Evolutionary conservation across 108 stramenopile genomes (phyloP).

Genomic region (Pseudonitzschia pungens): DNA sequence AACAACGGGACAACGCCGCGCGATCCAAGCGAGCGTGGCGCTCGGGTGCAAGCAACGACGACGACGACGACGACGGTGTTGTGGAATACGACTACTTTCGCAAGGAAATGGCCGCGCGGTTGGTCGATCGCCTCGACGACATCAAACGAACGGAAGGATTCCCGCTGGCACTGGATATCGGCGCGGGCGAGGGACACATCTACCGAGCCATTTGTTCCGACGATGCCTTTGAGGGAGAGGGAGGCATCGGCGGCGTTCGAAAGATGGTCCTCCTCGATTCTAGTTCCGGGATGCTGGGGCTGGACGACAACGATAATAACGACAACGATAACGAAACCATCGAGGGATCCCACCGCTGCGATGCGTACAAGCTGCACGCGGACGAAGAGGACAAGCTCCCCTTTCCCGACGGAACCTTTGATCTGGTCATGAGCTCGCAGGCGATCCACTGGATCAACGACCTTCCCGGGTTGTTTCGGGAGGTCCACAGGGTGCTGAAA

Average conservation of each 20-base stretch:
- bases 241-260: conserved; percentile 82
- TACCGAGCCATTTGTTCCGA: conserved; percentile 63
- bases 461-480: conserved; percentile 73
- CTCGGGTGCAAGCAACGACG: not conserved
- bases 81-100: conserved; percentile 81
- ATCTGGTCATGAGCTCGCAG: conserved; percentile 87
- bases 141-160: conserved; percentile 75
- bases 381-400: conserved; percentile 74
- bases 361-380: conserved; percentile 58
- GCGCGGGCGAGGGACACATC: conserved; percentile 65
- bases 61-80: conserved; percentile 23
- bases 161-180: conserved; percentile 80
- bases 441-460: conserved; percentile 96
- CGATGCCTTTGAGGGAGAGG: conserved; percentile 51
- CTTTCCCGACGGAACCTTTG: conserved; percentile 92
- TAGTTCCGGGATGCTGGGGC: conserved; percentile 60
- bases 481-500: conserved; percentile 81
- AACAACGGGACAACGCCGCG: conserved; percentile 69
- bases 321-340: conserved; percentile 15
- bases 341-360: conserved; percentile 46
- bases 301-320: conserved; percentile 40
- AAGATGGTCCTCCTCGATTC: conserved; percentile 83
- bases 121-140: conserved; percentile 87
- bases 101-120: conserved; percentile 64
- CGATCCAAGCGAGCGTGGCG: conserved; percentile 41